These are phyloP conservation scores for Orbilia brochopaga DNA, from an alignment of 2,329 filamentous ascomycete genomes.

Conservation along the genomic window DNA sequence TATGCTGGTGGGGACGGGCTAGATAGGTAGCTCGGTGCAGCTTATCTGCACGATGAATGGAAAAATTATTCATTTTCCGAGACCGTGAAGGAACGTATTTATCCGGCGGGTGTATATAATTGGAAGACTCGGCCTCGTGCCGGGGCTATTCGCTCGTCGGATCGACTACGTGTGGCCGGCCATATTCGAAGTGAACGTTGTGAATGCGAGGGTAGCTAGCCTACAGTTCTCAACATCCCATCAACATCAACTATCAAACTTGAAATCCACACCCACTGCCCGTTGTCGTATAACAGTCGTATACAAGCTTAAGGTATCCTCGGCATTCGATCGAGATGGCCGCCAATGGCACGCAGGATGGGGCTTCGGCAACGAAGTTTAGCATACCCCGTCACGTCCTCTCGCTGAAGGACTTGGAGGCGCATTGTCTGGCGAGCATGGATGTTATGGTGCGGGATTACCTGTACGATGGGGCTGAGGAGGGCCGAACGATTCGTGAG, in stretches of 20 bases:
- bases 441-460: constrained; percentile 61
- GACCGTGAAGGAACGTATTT: constrained; percentile 11
- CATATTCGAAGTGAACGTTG: no score
- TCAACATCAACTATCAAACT: no score
- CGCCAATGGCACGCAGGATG: background rate
- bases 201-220: no score
- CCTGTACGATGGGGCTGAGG: constrained; percentile 67
- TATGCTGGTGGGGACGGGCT: background rate
- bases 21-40: constrained; percentile 10
- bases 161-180: no score
- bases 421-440: constrained; percentile 58
- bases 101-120: background rate
- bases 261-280: no score
- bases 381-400: constrained; percentile 56
- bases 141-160: no score
- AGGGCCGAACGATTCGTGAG: constrained; percentile 63
- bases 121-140: no score
- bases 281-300: no score
- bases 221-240: no score
- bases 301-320: no score
- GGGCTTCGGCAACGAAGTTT: constrained; percentile 3
- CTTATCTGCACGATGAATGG: constrained; percentile 24
- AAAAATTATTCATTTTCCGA: constrained; percentile 20
- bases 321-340: no score
- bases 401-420: constrained; percentile 59